Evolutionary conservation across 139 green algal species (phyloP), one percentile per base, ranked within the genome.

Genomic region (Chlamydomonas sphaeroides): DNA sequence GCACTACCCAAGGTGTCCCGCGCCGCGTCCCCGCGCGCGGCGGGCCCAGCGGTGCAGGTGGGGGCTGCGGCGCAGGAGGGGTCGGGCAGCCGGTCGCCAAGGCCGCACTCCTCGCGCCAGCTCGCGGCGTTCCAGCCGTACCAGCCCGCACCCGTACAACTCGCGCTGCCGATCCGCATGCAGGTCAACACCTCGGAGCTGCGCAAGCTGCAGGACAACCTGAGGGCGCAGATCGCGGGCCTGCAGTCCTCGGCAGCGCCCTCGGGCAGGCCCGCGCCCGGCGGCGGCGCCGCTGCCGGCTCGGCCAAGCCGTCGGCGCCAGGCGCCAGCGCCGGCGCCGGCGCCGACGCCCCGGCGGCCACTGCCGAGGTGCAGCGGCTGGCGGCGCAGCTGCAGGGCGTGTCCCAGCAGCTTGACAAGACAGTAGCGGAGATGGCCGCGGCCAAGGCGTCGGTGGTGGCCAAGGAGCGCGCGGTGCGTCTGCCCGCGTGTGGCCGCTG

Each of bases 361-460:
- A 4, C 39, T 0, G 38, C 15, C 18, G 59, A 82, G 61, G n/a
- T 82, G 42, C 23, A 38, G 42, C 61, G 41, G 32, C 62, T 82
- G 42, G 17, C 41, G 21, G 4, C 25, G 14, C 61, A 82, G 75
- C 75, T 82, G 1, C 75, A 82, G n/a, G 65, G 7, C 33, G 32
- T 82, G 17, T 39, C 25, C 33, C 6, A 21, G 3, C 75, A 82
- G 32, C 32, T 82, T 45, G 75, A 82, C 7, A 3, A 38, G 42
- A 82, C 75, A 32, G 21, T 38, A 42, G 75, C 75, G 32, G 75
- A 82, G 62, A 82, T 82, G 75, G 62, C 75, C 56, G 45, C 75
- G 32, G 75, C 75, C 21, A 18, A 42, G 32, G 75, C 75, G 61
- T 61, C 75, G 61, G 75, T 49, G 41, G 75, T 39, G 75, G 75